A percentile compares a stretch with the other conserved stretches of the same genome.
These are phyloP conservation scores for Coleophoma eucalyptorum DNA, from an alignment of 2,329 filamentous ascomycete genomes.

Conservation along the genomic window DNA sequence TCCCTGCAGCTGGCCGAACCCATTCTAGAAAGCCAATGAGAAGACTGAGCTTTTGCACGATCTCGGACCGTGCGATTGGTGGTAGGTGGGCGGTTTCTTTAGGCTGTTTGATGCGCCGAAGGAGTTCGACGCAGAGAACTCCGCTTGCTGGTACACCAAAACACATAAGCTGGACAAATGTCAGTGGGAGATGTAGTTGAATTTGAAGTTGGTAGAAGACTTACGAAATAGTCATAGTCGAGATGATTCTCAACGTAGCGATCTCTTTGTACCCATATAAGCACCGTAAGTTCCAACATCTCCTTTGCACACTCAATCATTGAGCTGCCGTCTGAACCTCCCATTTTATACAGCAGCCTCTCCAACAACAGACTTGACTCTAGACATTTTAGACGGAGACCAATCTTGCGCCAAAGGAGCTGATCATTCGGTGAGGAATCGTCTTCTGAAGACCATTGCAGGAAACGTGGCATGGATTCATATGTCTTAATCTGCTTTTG, in stretches of 20 bases:
- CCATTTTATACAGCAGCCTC: conserved; percentile 46
- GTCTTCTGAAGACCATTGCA: neutral
- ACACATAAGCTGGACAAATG: conserved; percentile 32
- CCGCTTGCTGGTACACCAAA: conserved; percentile 45
- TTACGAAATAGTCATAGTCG: conserved; percentile 40
- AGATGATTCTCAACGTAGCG: conserved; percentile 35
- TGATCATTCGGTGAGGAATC: neutral
- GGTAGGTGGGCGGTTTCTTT: conserved; percentile 27
- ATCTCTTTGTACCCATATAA: conserved; percentile 47
- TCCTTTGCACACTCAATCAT: conserved; percentile 40
- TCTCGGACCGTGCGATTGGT: conserved; percentile 39
- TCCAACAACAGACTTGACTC: conserved; percentile 58
- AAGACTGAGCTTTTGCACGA: conserved; percentile 48
- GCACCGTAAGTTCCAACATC: conserved; percentile 41
- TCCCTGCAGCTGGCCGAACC: conserved; percentile 43
- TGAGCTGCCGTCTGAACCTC: conserved; percentile 33
- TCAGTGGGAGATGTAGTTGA: too few species aligned
- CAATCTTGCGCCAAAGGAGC: conserved; percentile 20
- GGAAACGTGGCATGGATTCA: conserved; percentile 3
- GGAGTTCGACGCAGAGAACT: conserved; percentile 45
- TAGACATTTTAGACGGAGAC: conserved; percentile 43
- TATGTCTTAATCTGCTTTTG: conserved; percentile 30
- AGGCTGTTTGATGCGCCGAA: conserved; percentile 34
- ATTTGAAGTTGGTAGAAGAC: too few species aligned
- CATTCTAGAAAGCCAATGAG: conserved; percentile 48